Base-by-base conservation (phyloP, 257 asterid species). In the Solanum chaucha region DNA sequence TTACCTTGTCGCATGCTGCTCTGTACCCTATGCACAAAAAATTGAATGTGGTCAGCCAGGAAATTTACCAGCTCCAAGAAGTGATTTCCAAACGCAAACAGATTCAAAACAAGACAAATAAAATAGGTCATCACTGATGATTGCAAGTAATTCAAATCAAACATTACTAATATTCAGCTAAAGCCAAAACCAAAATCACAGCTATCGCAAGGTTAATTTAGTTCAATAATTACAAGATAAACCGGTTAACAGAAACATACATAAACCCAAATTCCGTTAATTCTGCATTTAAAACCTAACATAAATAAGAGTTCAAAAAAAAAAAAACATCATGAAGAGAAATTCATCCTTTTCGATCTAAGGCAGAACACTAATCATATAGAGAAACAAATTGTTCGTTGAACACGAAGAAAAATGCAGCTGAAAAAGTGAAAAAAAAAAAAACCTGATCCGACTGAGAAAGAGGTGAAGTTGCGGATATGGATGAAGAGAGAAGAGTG, bases 1-100 rank as follows among this genome's bases (percentile, higher is more conserved):
- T 88, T 92, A 94, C 96, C 95, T 93, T 70, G 92, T 90, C 24
- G 88, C 89, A 68, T 87, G 86, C 81, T 84, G 22, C 84, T 89
- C 93, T 44, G 77, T 87, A 72, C 89, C 95, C 98, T 94, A 94
- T 24, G 81, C 59, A 84, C 85, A 83, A 88, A 75, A 85, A 86
- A 90, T 2, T 82, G 41, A 55, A 51, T n/a, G 61, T 20, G 67
- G 30, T 81, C 68, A 81, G 85, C 85, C 85, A 48, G 28, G 85
- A 48, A 28, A 73, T 10, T 44, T 10, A 44, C 65, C 65, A 41
- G 28, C 70, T 81, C 40, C 68, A 81, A 81, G 10, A 48, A 48
- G 85, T 48, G 67, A 44, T 26, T 41, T 78, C 12, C 10, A 81
- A 81, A 20, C 30, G 10, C 68, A 81, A 81, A 48, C 28, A 8